Evolutionary conservation across 768 basidiomycete genomes (phyloP), one percentile per base, ranked within the genome.

Genomic region (Mycena belliarum): DNA sequence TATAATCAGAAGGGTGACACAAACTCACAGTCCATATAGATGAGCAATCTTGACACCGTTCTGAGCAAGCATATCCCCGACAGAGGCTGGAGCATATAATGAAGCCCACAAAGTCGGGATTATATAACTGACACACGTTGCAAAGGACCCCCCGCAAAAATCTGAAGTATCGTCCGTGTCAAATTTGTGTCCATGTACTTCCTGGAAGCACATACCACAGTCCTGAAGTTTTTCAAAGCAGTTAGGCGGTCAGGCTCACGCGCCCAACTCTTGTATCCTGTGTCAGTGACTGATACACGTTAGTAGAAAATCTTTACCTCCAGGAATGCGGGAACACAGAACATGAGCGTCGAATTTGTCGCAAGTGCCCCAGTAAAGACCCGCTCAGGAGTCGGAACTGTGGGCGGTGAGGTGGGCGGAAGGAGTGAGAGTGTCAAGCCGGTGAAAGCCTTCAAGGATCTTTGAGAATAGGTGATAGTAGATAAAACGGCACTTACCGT

Each of bases 121-220:
- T n/a, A n/a, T n/a, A 29, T 29, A 8, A 41, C 14, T 4, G 21
- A 52, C 57, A 2, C 33, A 58, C 71, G 60, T 14, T 73, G 69
- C 14, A 69, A 52, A 0, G 68, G 65, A 4, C 63, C 68, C 10
- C 70, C 68, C 2, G 61, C 68, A 50, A 63, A 69, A 49, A 67
- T 56, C 70, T 69, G 12, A 35, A 14, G 7, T n/a, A 16, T 21
- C 21, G 20, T 41, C 20, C 8, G 23, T 20, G 15, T 15, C 11
- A 8, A 8, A 35, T 14, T 14, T 15, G 14, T 14, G 9, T n/a
- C n/a, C n/a, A n/a, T 35, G 33, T 35, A 35, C 33, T 14, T n/a
- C 12, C 16, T 15, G 12, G 12, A 35, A 15, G 33, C 6, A 47
- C 29, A 15, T 18, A 43, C 67, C 20, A 69, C 63, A 7, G 64